Evolutionary conservation across 2,329 filamentous ascomycete species (phyloP).

Genomic region (Xylariomycetidae sp.): DNA sequence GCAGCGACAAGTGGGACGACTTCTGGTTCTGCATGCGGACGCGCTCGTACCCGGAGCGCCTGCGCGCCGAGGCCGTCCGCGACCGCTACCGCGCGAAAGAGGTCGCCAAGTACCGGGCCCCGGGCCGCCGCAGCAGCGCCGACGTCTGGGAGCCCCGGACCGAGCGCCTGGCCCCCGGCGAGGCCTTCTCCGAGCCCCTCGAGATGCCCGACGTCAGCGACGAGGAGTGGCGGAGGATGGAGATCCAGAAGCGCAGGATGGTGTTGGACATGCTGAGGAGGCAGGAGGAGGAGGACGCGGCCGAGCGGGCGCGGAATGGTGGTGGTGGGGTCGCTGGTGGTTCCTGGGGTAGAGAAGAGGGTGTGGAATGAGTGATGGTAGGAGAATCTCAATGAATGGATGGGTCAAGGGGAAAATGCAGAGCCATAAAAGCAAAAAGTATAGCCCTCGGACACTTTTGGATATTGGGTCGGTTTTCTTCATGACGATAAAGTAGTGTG

Average conservation of each 20-base stretch:
- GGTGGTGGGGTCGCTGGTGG: no score
- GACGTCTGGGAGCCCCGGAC: slow-evolving; percentile 81
- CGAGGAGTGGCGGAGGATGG: slow-evolving; percentile 35
- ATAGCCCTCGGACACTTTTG: no score
- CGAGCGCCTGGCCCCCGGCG: slow-evolving; percentile 48
- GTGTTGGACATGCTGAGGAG: slow-evolving; percentile 15
- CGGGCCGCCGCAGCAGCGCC: slow-evolving; percentile 68
- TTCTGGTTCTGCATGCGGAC: slow-evolving; percentile 98
- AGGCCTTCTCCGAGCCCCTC: slow-evolving; percentile 40
- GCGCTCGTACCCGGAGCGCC: slow-evolving; percentile 48
- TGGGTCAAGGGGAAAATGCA: no score
- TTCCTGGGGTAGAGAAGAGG: no score
- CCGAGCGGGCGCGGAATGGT: no score
- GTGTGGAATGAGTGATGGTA: no score
- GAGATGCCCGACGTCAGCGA: slow-evolving; percentile 35
- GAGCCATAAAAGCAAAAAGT: no score
- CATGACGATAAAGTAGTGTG: no score
- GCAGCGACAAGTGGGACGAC: slow-evolving; percentile 82
- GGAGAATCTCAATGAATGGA: no score
- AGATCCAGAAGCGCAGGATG: slow-evolving; percentile 25
- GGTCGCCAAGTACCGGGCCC: slow-evolving; percentile 58
- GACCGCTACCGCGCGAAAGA: slow-evolving; percentile 66
- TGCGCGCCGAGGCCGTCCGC: slow-evolving; percentile 52
- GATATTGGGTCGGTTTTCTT: no score
- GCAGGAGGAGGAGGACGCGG: slow-evolving; percentile 7